A percentile compares a stretch with the other conserved stretches of the same genome.
phyloP scores from a whole-genome alignment of 768 basidiomycete genomes.

The Amanita inopinata region DNA sequence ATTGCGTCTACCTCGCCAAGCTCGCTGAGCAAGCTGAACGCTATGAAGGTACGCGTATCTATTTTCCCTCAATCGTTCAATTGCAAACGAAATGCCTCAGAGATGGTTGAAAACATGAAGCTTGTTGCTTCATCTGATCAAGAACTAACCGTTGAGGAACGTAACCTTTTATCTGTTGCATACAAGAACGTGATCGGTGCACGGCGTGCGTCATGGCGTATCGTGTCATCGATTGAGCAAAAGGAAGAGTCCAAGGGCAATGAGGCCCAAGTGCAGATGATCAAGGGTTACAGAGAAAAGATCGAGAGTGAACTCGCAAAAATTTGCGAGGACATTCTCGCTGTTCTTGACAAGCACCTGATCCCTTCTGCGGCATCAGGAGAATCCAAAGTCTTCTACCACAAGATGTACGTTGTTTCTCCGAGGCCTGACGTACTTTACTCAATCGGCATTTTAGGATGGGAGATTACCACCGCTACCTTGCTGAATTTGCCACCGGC shows the following conservation, averaged over 20 bases:
- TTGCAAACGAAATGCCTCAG: conserved; percentile 26
- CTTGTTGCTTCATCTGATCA: conserved; percentile 94
- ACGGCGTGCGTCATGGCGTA: conserved; percentile 95
- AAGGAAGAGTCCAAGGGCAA: conserved; percentile 99
- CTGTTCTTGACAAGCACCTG: conserved; percentile 95
- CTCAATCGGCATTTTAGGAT: conserved; percentile 50
- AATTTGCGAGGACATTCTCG: conserved; percentile 98
- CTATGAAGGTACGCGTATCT: conserved; percentile 68
- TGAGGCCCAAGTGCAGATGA: conserved; percentile 92
- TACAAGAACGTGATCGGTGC: conserved; percentile 99
- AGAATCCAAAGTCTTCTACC: conserved; percentile 99
- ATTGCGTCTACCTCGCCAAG: conserved; percentile 99
- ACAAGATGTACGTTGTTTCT: conserved; percentile 75
- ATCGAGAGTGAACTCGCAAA: conserved; percentile 94
- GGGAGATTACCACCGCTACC: conserved; percentile 99
- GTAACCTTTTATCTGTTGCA: conserved; percentile 93
- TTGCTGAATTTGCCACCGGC: conserved; percentile 96
- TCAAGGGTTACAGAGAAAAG: conserved; percentile 97
- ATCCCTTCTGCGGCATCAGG: conserved; percentile 94
- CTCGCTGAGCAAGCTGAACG: conserved; percentile 99
- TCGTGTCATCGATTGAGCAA: conserved; percentile 97
- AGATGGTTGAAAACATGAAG: conserved; percentile 99
- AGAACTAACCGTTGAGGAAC: conserved; percentile 97
- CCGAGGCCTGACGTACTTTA: conserved; percentile 3
- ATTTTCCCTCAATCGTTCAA: conserved; percentile 6